Evolutionary conservation across 139 green algal genomes (phyloP), one percentile per base, ranked within the genome.

Genomic region (Chlorella sp.): DNA sequence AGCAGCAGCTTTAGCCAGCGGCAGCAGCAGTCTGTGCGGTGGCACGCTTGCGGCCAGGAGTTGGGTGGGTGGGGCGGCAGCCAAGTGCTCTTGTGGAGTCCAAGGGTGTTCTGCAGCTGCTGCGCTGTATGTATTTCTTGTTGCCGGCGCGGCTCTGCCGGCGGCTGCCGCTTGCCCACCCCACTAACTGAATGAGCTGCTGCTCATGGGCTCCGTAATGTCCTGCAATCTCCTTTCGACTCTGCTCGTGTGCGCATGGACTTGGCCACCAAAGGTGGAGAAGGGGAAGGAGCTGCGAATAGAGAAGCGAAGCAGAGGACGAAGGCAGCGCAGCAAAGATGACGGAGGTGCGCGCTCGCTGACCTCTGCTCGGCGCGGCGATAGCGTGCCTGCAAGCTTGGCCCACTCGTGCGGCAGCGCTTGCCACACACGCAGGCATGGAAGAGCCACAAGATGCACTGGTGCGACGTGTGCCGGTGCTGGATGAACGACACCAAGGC

Each of bases 401-500:
- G 42, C 42, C 10, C 42, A 55, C 42, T 55, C 17, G 10, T 55
- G 10, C 10, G 42, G 42, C 10, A 55, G 42, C 10, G 10, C 42
- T 24, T 55, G 42, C 42, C 55, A 64, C 27, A 29, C 24, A 27
- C 27, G 24, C 55, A 64, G 55, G 17, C 24, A 31, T 64, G 55
- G 55, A 64, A 20, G 55, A 64, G 55, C 55, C 20, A 64, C 27
- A 20, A 10, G 14, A 64, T 64, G 55, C 55, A 64, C 24, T 64
- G 55, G 55, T 64, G 55, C 27, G 85, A 89, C 22, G 55, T 89
- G 61, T 89, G 85, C 77, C 75, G 74, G 49, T 84, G 77, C 34
- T 89, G 85, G 85, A 75, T 89, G 72, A 84, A 86, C 24, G 85
- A 89, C 75, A 87, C 36, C 49, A 84, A 84, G 34, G 63, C 67